phyloP scores from a whole-genome alignment of 2,329 filamentous ascomycete genomes.

The Fusarium pseudonygamai region DNA sequence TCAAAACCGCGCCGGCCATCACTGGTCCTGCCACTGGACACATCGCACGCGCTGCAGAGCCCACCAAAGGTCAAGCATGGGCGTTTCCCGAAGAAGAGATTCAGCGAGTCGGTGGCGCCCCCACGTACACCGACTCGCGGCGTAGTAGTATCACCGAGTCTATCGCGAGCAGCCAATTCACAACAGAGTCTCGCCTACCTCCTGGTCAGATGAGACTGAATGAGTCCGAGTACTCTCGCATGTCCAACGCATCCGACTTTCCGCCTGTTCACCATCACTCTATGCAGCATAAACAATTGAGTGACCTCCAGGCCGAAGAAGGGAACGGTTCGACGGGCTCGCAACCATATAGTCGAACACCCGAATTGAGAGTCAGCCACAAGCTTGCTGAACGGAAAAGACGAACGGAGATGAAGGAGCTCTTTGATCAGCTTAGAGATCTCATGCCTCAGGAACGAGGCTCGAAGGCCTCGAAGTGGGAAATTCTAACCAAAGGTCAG shows the following conservation, averaged over 20 bases:
- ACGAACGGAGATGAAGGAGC: slow-evolving; percentile 86
- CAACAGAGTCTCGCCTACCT: slow-evolving; percentile 76
- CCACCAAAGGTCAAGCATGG: slow-evolving; percentile 85
- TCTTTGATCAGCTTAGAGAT: slow-evolving; percentile 83
- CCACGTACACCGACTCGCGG: slow-evolving; percentile 70
- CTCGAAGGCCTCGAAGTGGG: slow-evolving; percentile 89
- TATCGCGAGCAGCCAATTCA: slow-evolving; percentile 81
- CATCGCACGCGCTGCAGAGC: slow-evolving; percentile 77
- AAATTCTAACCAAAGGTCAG: slow-evolving; percentile 85
- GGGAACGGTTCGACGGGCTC: slow-evolving; percentile 60
- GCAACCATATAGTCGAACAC: slow-evolving; percentile 84
- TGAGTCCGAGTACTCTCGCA: slow-evolving; percentile 63
- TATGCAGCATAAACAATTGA: slow-evolving; percentile 77
- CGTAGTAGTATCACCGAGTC: slow-evolving; percentile 82
- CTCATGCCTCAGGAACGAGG: slow-evolving; percentile 83
- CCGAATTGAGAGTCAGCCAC: slow-evolving; percentile 83
- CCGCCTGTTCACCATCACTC: slow-evolving; percentile 76
- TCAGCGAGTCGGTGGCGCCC: slow-evolving; percentile 57
- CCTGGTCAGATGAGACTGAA: slow-evolving; percentile 77
- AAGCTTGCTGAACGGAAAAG: slow-evolving; percentile 87
- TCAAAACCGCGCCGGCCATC: slow-evolving; percentile 78
- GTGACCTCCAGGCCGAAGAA: slow-evolving; percentile 71
- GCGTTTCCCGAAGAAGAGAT: slow-evolving; percentile 81
- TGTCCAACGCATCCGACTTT: slow-evolving; percentile 65
- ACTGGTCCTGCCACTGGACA: slow-evolving; percentile 73